Evolutionary conservation across 768 basidiomycete genomes (phyloP).

Genomic region (Cystobasidiopsis lactophilus): DNA sequence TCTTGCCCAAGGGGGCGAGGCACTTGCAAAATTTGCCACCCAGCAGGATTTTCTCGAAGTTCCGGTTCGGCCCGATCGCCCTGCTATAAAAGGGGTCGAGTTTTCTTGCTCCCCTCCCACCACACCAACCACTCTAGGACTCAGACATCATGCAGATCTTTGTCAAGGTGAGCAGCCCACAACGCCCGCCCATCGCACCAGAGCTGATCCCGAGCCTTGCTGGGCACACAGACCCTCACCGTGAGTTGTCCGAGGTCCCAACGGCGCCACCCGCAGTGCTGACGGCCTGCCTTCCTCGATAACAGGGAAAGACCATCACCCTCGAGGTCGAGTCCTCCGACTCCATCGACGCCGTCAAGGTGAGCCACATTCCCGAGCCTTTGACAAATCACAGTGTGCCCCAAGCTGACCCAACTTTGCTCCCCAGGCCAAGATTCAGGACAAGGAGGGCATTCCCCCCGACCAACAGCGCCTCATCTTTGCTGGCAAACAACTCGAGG

Average conservation of each 20-base stretch:
- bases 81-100: not conserved
- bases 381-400: not conserved
- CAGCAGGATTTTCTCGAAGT: not conserved
- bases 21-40: too few species aligned
- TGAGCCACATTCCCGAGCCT: not conserved
- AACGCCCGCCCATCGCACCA: too few species aligned
- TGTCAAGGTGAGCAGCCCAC: conserved; percentile 2
- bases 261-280: too few species aligned
- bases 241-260: too few species aligned
- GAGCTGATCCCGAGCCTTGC: too few species aligned
- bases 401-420: not conserved
- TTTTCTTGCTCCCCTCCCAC: not conserved
- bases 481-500: conserved; percentile 92
- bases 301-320: conserved; percentile 62
- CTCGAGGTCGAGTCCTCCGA: conserved; percentile 85
- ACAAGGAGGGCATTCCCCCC: conserved; percentile 43
- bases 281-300: too few species aligned
- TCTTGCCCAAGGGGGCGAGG: not conserved
- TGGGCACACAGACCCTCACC: too few species aligned
- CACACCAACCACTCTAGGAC: not conserved
- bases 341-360: conserved; percentile 80
- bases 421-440: conserved; percentile 27
- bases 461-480: conserved; percentile 82
- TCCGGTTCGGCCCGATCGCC: not conserved
- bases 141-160: not conserved